These are phyloP conservation scores for Cronartium quercuum DNA, from an alignment of 1,284 basidiomycete genomes.

Conservation along the genomic window DNA sequence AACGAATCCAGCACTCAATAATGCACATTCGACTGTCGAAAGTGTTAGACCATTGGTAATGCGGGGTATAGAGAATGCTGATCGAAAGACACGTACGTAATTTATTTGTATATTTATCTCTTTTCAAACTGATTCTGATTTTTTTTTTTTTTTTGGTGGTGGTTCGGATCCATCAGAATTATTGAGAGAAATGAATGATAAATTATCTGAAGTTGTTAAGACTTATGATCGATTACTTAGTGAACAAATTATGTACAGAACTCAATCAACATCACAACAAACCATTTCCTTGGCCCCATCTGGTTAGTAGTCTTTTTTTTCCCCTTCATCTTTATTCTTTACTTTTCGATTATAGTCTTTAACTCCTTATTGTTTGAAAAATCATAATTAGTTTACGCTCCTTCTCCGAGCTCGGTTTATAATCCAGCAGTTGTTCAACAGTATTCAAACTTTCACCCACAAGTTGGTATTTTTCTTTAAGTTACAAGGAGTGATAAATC, in stretches of 20 bases:
- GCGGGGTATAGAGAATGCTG: constrained; percentile 75
- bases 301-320: constrained; percentile 3
- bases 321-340: neutral
- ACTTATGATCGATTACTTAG: constrained; percentile 81
- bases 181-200: constrained; percentile 84
- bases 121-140: neutral
- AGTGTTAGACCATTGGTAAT: constrained; percentile 65
- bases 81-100: constrained; percentile 72
- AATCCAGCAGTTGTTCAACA: neutral
- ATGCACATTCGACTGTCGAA: constrained; percentile 19
- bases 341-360: neutral
- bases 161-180: constrained; percentile 57
- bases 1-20: neutral
- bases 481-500: too few relatives aligned
- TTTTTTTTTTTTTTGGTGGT: constrained; percentile 4
- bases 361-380: neutral
- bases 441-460: neutral
- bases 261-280: constrained; percentile 3
- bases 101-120: neutral
- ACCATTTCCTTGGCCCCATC: neutral
- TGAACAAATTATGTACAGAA: constrained; percentile 59
- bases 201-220: constrained; percentile 81
- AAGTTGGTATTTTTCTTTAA: too few relatives aligned
- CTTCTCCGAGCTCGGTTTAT: neutral
- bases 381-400: neutral